Evolutionary conservation across 1,139 yeast genomes (phyloP), one percentile per base, ranked within the genome.

Genomic region (Magnusiomyces suaveolens): DNA sequence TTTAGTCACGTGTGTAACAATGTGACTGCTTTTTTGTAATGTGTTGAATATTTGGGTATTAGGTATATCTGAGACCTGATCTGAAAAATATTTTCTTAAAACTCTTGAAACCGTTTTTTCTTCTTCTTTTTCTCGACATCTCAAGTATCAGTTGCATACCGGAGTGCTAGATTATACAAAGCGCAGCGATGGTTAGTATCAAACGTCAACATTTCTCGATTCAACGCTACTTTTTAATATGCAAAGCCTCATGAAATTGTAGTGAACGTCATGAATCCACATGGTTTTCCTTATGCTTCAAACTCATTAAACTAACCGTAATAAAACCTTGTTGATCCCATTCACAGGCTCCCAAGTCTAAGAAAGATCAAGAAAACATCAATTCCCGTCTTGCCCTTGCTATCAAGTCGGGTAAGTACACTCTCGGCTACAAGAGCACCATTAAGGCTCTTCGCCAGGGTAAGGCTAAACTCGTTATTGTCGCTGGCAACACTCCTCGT

Each of bases 401-500:
- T 74, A 86, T 94, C 82, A 92, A 90, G 83, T 90, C 97, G 72
- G 99, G 99, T 83, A 92, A 92, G 81, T 92, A 88, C 83, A 87
- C 97, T 87, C 85, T 92, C 72, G 99, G 99, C 75, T 94, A 89
- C 96, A 92, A 92, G 83, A 88, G 97, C 69, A 94, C 95, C 77
- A 86, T 92, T 78, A 92, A 94, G 87, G 80, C 97, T 70, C 83
- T 92, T 78, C 90, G 99, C 83, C 88, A 87, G 76, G 58, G 58
- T 75, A 92, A 90, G 85, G 96, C 98, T 71, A 92, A 94, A 87
- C 85, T 92, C 78, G 82, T 92, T 74, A 85, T 92, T 81, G 84
- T 92, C 73, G 96, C 99, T 71, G 95, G 96, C 76, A 92, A 92
- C 95, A 90, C 98, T 73, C 98, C 98, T 80, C 96, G 92, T 73